Percentiles rank a stretch among this genome's conserved stretches.
Evolutionary conservation across 805 yeast genomes (phyloP).

Genomic region (Yamadazyma kitorensis): DNA sequence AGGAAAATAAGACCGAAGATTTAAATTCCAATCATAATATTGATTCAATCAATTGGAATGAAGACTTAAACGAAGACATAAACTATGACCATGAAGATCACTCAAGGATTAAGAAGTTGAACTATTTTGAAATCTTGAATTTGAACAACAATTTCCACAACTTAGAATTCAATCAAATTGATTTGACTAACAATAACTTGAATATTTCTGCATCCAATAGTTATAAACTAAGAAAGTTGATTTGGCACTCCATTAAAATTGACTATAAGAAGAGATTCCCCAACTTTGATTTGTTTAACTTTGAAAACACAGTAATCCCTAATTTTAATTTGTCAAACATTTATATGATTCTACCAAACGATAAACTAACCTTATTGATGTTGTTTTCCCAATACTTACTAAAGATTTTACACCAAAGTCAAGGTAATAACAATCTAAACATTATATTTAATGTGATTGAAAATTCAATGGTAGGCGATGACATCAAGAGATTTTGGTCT

Average conservation of each 20-base stretch:
- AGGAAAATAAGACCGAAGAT: too few relatives aligned
- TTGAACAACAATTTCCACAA: conserved; percentile 19
- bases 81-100: conserved; percentile 11
- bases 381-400: conserved; percentile 21
- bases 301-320: conserved; percentile 3
- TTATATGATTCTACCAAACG: conserved; percentile 11
- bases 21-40: conserved; percentile 1
- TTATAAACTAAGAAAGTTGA: conserved; percentile 22
- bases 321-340: conserved; percentile 1
- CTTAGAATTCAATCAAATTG: conserved; percentile 20
- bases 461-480: conserved; percentile 17
- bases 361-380: conserved; percentile 11
- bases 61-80: conserved; percentile 13
- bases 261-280: conserved; percentile 17
- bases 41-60: conserved; percentile 11
- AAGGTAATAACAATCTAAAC: neutral
- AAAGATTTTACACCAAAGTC: conserved; percentile 8
- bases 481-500: conserved; percentile 20
- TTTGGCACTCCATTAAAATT: conserved; percentile 29
- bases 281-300: conserved; percentile 1
- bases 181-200: neutral
- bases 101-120: conserved; percentile 10
- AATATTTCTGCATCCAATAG: conserved; percentile 18
- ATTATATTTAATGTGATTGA: conserved; percentile 18
- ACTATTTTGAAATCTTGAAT: conserved; percentile 23